Evolutionary conservation across 805 yeast genomes (phyloP).

Genomic region (Citeromyces matritensis): DNA sequence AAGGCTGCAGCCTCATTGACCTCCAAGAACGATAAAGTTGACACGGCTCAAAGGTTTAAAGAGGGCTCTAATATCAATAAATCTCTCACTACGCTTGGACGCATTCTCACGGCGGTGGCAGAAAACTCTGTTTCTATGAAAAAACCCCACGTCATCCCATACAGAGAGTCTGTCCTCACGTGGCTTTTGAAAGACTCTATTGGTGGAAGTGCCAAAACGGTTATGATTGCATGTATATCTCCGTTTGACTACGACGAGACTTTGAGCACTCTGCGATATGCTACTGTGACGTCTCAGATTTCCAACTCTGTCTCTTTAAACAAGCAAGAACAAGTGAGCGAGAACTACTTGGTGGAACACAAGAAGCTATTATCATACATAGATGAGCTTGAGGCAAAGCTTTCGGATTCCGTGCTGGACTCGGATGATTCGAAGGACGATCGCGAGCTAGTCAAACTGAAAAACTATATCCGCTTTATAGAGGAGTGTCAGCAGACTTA

Average conservation of each 20-base stretch:
- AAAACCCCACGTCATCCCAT: constrained; percentile 31
- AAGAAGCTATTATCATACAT: too few relatives aligned
- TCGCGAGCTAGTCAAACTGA: too few relatives aligned
- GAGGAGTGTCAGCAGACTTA: too few relatives aligned
- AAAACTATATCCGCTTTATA: too few relatives aligned
- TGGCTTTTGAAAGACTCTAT: constrained; percentile 62
- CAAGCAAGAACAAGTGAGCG: constrained; percentile 1
- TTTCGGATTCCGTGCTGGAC: too few relatives aligned
- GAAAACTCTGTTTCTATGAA: constrained; percentile 17
- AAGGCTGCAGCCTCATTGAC: constrained; percentile 34
- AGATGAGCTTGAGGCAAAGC: too few relatives aligned
- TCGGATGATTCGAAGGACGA: too few relatives aligned
- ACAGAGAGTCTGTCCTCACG: constrained; percentile 62
- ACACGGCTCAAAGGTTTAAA: constrained; percentile 42
- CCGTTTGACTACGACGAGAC: constrained; percentile 72
- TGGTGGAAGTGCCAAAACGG: constrained; percentile 73
- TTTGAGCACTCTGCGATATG: constrained; percentile 61
- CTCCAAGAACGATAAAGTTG: constrained; percentile 16
- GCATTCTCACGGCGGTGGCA: constrained; percentile 37
- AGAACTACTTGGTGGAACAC: too few relatives aligned
- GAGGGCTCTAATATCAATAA: constrained; percentile 73
- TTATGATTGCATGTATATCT: constrained; percentile 80
- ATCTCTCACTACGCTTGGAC: constrained; percentile 63
- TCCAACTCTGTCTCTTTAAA: constrained; percentile 44
- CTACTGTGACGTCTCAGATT: constrained; percentile 60